These are phyloP conservation scores for Aspergillus versicolor DNA, from an alignment of 2,329 filamentous ascomycete genomes.

Conservation along the genomic window DNA sequence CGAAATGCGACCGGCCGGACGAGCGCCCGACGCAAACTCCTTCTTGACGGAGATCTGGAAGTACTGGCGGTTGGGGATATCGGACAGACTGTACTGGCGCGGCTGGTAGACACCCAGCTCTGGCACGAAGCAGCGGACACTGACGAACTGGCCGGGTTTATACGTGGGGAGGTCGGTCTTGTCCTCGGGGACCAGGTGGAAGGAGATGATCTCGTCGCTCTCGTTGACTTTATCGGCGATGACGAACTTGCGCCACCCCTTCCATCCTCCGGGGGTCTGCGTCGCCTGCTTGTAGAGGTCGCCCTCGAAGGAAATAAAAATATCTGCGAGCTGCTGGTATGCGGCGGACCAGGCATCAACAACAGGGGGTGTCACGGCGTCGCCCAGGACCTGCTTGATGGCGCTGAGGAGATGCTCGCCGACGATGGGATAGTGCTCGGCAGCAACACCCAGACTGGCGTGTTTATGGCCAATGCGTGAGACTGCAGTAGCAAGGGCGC, in stretches of 20 bases:
- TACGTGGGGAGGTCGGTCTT: constrained; percentile 59
- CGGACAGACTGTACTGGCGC: constrained; percentile 71
- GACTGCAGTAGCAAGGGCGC: constrained; percentile 53
- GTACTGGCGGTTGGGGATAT: constrained; percentile 58
- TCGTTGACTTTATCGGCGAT: constrained; percentile 64
- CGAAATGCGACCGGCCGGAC: constrained; percentile 63
- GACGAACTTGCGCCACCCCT: constrained; percentile 63
- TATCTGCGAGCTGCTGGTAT: constrained; percentile 31
- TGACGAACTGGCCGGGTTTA: constrained; percentile 72
- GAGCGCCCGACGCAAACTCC: constrained; percentile 54
- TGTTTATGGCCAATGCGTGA: constrained; percentile 75
- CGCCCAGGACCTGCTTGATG: background rate
- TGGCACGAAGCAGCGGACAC: constrained; percentile 59
- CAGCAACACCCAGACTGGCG: constrained; percentile 63
- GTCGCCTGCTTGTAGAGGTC: constrained; percentile 53
- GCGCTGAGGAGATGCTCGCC: background rate
- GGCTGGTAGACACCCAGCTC: constrained; percentile 61
- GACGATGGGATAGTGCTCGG: constrained; percentile 44
- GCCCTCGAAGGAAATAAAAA: constrained; percentile 65
- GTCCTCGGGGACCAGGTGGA: constrained; percentile 66
- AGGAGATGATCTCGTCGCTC: constrained; percentile 65
- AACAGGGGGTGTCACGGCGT: background rate
- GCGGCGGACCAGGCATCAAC: background rate
- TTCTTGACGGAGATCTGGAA: constrained; percentile 72
- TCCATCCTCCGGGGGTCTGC: constrained; percentile 49